These are phyloP conservation scores for Alternaria alternata DNA, from an alignment of 2,329 filamentous ascomycete genomes.

Conservation along the genomic window DNA sequence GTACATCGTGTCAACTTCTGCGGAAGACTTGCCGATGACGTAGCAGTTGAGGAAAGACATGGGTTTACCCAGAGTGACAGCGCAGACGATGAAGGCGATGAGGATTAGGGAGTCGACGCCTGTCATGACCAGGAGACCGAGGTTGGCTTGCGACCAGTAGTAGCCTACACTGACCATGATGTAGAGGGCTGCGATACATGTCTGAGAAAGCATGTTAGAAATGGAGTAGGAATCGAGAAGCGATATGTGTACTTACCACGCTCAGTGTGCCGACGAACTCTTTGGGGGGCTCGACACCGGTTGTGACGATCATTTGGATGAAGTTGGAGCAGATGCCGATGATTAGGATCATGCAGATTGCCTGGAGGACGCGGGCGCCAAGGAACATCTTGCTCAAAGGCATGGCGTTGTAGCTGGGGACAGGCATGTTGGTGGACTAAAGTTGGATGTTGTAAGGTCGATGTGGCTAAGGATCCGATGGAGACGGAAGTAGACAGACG, in stretches of 20 bases:
- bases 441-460: constrained; percentile 15
- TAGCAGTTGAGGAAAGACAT: constrained; percentile 80
- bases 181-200: constrained; percentile 81
- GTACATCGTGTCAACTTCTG: constrained; percentile 55
- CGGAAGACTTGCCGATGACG: constrained; percentile 58
- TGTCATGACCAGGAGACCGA: constrained; percentile 77
- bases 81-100: constrained; percentile 79
- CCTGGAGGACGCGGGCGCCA: constrained; percentile 73
- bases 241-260: constrained; percentile 67
- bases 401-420: constrained; percentile 70
- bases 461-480: constrained; percentile 27
- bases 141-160: constrained; percentile 80
- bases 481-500: constrained; percentile 28
- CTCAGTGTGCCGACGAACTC: constrained; percentile 80
- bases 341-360: constrained; percentile 74
- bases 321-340: constrained; percentile 86
- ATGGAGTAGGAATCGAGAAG: neutral
- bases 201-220: constrained; percentile 59
- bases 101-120: constrained; percentile 73
- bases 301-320: constrained; percentile 75
- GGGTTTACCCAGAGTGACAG: constrained; percentile 79
- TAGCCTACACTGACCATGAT: constrained; percentile 72
- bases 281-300: constrained; percentile 70
- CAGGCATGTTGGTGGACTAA: constrained; percentile 56
- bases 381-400: constrained; percentile 80